Evolutionary conservation across 805 yeast species (phyloP), one percentile per base, ranked within the genome.

Genomic region (Wickerhamiella vanderwaltii): DNA sequence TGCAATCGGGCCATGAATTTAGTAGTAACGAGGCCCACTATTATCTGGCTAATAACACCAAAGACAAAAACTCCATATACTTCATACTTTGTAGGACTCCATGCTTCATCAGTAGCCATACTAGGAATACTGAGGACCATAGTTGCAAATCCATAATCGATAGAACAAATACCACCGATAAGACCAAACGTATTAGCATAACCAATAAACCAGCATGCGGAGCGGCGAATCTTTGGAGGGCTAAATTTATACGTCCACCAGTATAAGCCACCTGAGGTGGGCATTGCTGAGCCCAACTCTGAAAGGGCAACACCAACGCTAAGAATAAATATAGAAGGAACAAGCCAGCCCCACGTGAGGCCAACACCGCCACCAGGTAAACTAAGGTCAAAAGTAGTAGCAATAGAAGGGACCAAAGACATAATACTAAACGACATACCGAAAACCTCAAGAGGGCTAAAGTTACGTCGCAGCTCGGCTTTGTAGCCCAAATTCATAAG

Each of bases 221-320:
- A 74, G 15, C 70, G 68, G 52, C 72, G 67, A 24, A 65, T 50
- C 3, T 52, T 49, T 37, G 64, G 69, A 1, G 84, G 86, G 19
- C 85, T 75, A 54, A 75, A 78, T 54, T 75, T 68, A 57, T 67
- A 74, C 1, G 82, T 73, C 77, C 80, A 75, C 58, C 71, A 75
- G 54, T 77, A 80, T 29, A 79, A 61, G 6, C 87, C 87, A 42
- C 87, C 87, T 16, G 80, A 72, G 1, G 87, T 79, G 20, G 88
- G 87, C 48, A 76, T 70, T 1, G 85, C 71, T 28, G 78, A 69
- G 1, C 79, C 82, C 47, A 77, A 58, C 51, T 77, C 79, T 5
- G 81, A 66, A 75, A 80, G 71, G 13, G 79, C 65, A 6, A 70
- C 47, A 13, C 84, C 85, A n/a, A 75, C 68, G 7, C 65, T 53